Evolutionary conservation across 2,329 filamentous ascomycete genomes (phyloP), one percentile per base, ranked within the genome.

Genomic region (Ophiobolus disseminans): DNA sequence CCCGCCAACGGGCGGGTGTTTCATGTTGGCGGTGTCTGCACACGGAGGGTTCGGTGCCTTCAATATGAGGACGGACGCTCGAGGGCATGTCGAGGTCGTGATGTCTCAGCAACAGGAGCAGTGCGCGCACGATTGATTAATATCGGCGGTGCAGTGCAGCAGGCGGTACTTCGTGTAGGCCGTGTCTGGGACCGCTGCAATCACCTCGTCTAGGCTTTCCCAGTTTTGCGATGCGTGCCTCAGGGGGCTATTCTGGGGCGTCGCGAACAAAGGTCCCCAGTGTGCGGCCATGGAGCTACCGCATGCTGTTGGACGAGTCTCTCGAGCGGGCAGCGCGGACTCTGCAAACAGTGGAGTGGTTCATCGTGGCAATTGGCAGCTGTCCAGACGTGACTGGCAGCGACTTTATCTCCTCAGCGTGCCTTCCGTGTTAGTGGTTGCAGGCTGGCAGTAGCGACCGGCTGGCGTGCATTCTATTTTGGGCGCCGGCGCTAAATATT

Each of bases 1-100:
- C 50, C 49, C 53, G 60, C 50, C 59, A 53, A 57, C 48, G 28
- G 45, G 55, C 57, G 59, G 59, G 57, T 37, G 55, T 60, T 60
- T 60, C 58, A 58, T 39, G 38, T 51, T 41, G 48, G 46, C 47
- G 46, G 49, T 45, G 32, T 48, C 44, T 54, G 50, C 45, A 38
- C 16, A 47, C 35, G 21, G 40, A 36, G 41, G 51, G 55, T 56
- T 53, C 50, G 50, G 28, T 54, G 49, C 47, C 20, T 38, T n/a
- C n/a, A n/a, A n/a, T n/a, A n/a, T n/a, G n/a, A n/a, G n/a, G n/a
- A n/a, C n/a, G n/a, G n/a, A n/a, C n/a, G n/a, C n/a, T n/a, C n/a
- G n/a, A n/a, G n/a, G n/a, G n/a, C n/a, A n/a, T n/a, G n/a, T n/a
- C n/a, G n/a, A n/a, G 17, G 35, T 14, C 9, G 30, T 32, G 30